A percentile compares a stretch with the other conserved stretches of the same genome.
These are phyloP conservation scores for Magnaporthiopsis incrustans DNA, from an alignment of 2,329 filamentous ascomycete genomes.

Conservation along the genomic window DNA sequence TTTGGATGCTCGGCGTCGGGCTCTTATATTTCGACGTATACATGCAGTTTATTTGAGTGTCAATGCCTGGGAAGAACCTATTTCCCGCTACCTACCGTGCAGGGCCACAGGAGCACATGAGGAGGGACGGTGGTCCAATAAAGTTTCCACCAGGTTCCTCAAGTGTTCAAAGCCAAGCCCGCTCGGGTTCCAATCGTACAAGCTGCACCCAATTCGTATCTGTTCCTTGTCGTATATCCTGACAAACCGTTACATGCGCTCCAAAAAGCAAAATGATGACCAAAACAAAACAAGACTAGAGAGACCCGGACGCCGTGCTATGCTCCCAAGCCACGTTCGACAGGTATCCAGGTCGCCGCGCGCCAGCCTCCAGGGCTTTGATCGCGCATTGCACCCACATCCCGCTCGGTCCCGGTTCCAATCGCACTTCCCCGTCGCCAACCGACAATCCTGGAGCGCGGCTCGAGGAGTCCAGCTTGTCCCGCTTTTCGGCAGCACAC, in stretches of 20 bases:
- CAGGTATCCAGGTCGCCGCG: not conserved
- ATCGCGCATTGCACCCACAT: not conserved
- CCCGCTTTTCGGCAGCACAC: not conserved
- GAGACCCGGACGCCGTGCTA: not conserved
- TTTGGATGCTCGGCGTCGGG: not conserved
- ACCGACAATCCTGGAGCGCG: not conserved
- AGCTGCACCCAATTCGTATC: not conserved
- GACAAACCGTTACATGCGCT: not conserved
- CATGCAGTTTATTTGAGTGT: not conserved
- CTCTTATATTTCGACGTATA: not conserved
- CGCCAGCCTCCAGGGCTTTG: not conserved
- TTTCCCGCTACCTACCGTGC: not conserved
- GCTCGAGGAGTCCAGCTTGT: not conserved
- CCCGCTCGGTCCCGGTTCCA: not conserved
- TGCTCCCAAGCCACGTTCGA: not conserved
- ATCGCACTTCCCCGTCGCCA: not conserved
- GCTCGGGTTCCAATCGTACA: not conserved
- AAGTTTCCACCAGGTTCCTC: too few relatives aligned
- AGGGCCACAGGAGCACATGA: not conserved
- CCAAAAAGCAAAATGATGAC: not conserved
- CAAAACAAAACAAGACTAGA: not conserved
- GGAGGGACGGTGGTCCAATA: not conserved
- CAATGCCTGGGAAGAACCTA: not conserved
- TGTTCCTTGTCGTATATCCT: not conserved
- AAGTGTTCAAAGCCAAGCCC: not conserved